Base-by-base conservation (phyloP, 345 rosid genomes). In the Carallia brachiata region DNA sequence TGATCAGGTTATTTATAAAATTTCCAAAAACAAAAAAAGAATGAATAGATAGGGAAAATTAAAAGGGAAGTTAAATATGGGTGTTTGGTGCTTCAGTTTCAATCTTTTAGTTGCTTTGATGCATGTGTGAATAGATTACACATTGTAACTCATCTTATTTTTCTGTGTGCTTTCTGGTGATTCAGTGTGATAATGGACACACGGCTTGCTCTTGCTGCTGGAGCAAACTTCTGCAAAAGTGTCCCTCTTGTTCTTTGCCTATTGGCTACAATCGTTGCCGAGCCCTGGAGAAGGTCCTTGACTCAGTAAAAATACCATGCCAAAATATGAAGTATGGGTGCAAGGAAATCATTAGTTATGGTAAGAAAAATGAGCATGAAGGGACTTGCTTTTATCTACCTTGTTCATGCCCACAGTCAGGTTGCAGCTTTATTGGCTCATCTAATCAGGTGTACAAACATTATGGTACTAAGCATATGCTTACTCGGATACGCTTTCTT, bases 391-490 rank as follows among this genome's bases (percentile, higher is more conserved):
- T 37, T 58, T 70, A 70, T 58, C 66, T 74, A 4, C 82, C 89
- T 0, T 86, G 84, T 39, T 54, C 70, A n/a, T 86, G 89, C 79
- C 89, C 89, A 1, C 32, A 73, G 52, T 34, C 74, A 57, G 66
- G 73, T 48, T 86, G 89, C 77, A 72, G 68, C 36, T 81, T 78
- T 30, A 18, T 74, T 0, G 79, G 74, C 70, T 81, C 87, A 37
- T 70, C 68, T 2, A 79, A 73, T 52, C 85, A 80, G 60, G 53
- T 86, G 60, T 72, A 78, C 27, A 66, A 73, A 15, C 87, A 86
- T 70, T 69, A 79, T 37, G 67, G 82, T 37, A n/a, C 52, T 53
- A 79, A 70, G 63, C 89, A 86, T 52, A 68, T 71, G 67, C 71
- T 76, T 57, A 67, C 81, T 0, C 80, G 72, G 1, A 60, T 39